Evolutionary conservation across 805 yeast genomes (phyloP), one percentile per base, ranked within the genome.

Genomic region (Saturnispora dispora): DNA sequence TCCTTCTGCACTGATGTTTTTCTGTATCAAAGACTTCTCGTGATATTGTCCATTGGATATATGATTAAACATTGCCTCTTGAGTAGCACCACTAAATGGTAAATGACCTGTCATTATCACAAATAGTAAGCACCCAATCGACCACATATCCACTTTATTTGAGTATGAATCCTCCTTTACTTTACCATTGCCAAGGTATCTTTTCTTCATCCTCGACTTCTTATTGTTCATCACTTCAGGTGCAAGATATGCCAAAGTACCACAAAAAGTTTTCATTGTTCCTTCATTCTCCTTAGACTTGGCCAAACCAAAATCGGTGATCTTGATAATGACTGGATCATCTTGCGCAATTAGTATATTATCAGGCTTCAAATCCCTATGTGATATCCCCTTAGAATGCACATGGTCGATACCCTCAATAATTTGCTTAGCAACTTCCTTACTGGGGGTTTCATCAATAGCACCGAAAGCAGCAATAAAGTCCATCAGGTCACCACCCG

Each of bases 401-500:
- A 93, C 95, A 61, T 93, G 90, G 43, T 79, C 76, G 5, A 93
- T 82, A 0, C 96, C 97, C 53, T 81, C 78, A 40, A 93, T 68
- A 2, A 91, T 82, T 66, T 93, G 99, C 57, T 79, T 78, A 2
- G 95, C 77, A 25, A 93, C 87, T 54, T 87, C 96, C 58, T 85
- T 82, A 8, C 90, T 86, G 3, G 95, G 93, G 46, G 81, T 89
- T 66, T 93, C 99, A 13, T 91, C 91, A 18, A 93, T 85, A 2
- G 91, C 80, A 15, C 97, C 97, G 66, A 87, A 85, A 2, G 89
- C 87, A 1, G 95, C 91, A 2, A 91, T 95, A 68, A 88, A 90
- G 70, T 93, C 99, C 99, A 93, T 93, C 48, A 93, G 71, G 66
- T 93, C 99, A 25, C 99, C 99, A 15, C 97, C 97, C 2, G 95